phyloP scores from a whole-genome alignment of 2,329 filamentous ascomycete genomes.

The Microsporum ferrugineum region DNA sequence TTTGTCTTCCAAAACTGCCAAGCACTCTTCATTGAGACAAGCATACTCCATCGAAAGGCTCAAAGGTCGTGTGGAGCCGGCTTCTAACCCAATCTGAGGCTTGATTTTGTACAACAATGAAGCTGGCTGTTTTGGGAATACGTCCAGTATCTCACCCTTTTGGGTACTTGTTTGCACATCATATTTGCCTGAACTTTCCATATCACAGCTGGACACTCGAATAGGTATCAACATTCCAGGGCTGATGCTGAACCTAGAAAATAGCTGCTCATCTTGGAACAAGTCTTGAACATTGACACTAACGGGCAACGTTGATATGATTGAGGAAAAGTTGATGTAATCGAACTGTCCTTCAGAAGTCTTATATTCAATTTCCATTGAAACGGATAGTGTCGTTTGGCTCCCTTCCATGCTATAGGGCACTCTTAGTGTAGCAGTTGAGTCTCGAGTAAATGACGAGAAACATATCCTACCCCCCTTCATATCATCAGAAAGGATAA shows the following conservation, averaged over 20 bases:
- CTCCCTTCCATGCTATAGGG: conserved; percentile 79
- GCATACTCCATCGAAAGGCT: conserved; percentile 63
- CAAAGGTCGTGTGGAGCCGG: conserved; percentile 22
- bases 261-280: conserved; percentile 71
- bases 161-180: conserved; percentile 42
- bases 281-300: conserved; percentile 95
- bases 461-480: conserved; percentile 37
- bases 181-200: conserved; percentile 57
- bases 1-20: conserved; percentile 34
- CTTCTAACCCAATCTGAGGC: conserved; percentile 22
- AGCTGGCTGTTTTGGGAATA: conserved; percentile 73
- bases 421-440: conserved; percentile 42
- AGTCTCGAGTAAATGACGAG: conserved; percentile 20
- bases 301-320: conserved; percentile 66
- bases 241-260: conserved; percentile 83
- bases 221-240: conserved; percentile 66
- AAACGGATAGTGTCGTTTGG: conserved; percentile 57
- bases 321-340: conserved; percentile 50
- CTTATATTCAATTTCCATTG: conserved; percentile 63
- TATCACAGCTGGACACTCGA: conserved; percentile 57
- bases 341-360: conserved; percentile 54
- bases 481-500: conserved; percentile 24
- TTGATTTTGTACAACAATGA: conserved; percentile 67
- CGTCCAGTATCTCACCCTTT: conserved; percentile 39
- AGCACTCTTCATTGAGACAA: conserved; percentile 62